Evolutionary conservation across 2,329 filamentous ascomycete genomes (phyloP), one percentile per base, ranked within the genome.

Genomic region (Colletotrichum sp.): DNA sequence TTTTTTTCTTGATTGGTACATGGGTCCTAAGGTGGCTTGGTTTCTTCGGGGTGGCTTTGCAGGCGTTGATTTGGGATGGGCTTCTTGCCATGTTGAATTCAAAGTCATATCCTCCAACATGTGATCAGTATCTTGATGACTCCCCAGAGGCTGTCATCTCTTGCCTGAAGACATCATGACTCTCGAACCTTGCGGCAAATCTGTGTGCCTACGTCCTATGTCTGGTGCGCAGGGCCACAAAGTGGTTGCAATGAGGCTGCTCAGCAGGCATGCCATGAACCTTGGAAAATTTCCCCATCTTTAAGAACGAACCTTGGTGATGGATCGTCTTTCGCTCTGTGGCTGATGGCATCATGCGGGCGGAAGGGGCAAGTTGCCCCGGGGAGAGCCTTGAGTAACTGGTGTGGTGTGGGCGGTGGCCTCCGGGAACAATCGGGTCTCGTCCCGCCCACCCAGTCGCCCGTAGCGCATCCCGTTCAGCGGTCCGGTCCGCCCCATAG

Each of bases 51-150:
- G 73, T 28, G 73, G 73, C 36, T 64, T 39, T 73, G 73, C 63
- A 69, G 73, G 73, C 73, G 55, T 76, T 73, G 55, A 63, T 64
- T 76, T 57, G 16, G 16, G 63, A 49, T 39, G 18, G 36, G n/a
- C 21, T 36, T 59, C 21, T 63, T 64, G 55, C 32, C 69, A 76
- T 7, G 57, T 28, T 28, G 16, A 57, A 72, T 26, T 66, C 21
- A 12, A 44, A 21, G 0, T 26, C 62, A 0, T 24, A 52, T 13
- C 44, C 3, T 13, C 0, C n/a, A 52, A 2, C 44, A 52, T 52
- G 44, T 52, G 44, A 52, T 52, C 44, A 21, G 10, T 49, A 21
- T 49, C 3, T 13, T 49, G 44, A 49, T 49, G n/a, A 49, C 10
- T 0, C n/a, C 10, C 0, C 0, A 3, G 32, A 21, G 1, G n/a